Base-by-base conservation (phyloP, 306 rosid genomes). In the Albizia julibrissin region DNA sequence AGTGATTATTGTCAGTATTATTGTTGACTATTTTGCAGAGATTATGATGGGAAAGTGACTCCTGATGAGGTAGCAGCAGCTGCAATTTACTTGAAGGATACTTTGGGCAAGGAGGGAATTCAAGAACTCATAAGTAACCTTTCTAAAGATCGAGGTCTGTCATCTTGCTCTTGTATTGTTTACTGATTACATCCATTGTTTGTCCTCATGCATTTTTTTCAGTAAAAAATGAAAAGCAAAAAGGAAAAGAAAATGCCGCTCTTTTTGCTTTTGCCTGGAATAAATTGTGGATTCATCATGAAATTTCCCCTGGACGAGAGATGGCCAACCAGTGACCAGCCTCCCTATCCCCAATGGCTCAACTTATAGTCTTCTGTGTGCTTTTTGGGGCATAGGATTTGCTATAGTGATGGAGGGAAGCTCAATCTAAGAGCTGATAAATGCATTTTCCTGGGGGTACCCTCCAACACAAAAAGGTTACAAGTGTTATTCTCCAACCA, bases 51-150 rank as follows among this genome's bases (percentile, higher is more conserved):
- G 42, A 95, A 95, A 89, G 99, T 95, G 56, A 91, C 97, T 83
- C 89, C 99, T 15, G 99, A 93, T 86, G 99, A 95, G 92, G 99
- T 95, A 68, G 99, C 99, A 37, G 83, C 92, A 64, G 99, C 99
- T 67, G 98, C 98, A 46, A 90, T 89, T 75, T 93, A 95, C 89
- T 86, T 95, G 58, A 95, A 95, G 90, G 84, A 95, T 80, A 91
- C 98, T 39, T 84, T 95, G 87, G 97, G 89, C 77, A 93, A 95
- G 85, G 99, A 95, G 84, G 99, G 99, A 77, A 85, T 95, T 78
- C 95, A 95, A 87, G 99, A 95, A 76, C 97, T 95, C 66, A 78
- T 95, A 74, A 90, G 95, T 86, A 93, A 74, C 83, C 99, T 95
- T 72, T 95, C 98, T 66, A 95, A 95, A 86, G 99, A 95, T 90